Base-by-base conservation (phyloP, 2,329 filamentous ascomycete species). In the Arachnomyces sp. region DNA sequence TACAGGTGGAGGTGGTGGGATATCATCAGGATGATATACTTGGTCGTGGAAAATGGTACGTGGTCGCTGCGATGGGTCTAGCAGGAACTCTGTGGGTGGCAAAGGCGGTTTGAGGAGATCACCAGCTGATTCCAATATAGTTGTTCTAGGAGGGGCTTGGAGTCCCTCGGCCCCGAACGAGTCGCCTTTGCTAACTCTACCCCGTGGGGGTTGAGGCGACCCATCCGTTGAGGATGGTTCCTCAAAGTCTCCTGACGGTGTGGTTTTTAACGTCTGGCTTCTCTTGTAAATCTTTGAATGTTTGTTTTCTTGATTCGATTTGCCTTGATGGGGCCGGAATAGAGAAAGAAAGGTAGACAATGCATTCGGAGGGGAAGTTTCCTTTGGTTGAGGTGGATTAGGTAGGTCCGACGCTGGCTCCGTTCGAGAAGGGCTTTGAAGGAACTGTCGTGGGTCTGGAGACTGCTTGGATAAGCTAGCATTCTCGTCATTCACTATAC, bases 11-110 rank as follows among this genome's bases (percentile, higher is more conserved):
- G 88, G 86, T 1, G 83, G 79, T 1, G 92, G 92, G 28, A 98
- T 95, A 55, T 98, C 92, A 32, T 83, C 77, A 0, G 92, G 89
- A 53, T 95, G 87, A 57, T 98, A 98, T 12, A 98, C 78, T 8
- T 92, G 82, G 60, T 98, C 92, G 61, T 98, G 92, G 63, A 96
- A 96, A 44, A 98, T 98, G 1, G 90, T 90, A 34, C 87, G 78
- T 1, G 87, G 80, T 12, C 92, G 82, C 37, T 78, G 82, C 1
- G 81, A 74, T 6, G 92, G 90, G 52, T 96, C 84, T 38, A 89
- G 76, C 29, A 98, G 71, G 61, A 87, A 98, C 33, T 88, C 82
- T 3, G 78, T 71, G 0, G 84, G 76, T 12, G 92, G 90, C 28
- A 96, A 66, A 35, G 88, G 90, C 4, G 92, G 92, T 58, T 90